Base-by-base conservation (phyloP, 208 protist species). In the Trypanosoma scelopori region DNA sequence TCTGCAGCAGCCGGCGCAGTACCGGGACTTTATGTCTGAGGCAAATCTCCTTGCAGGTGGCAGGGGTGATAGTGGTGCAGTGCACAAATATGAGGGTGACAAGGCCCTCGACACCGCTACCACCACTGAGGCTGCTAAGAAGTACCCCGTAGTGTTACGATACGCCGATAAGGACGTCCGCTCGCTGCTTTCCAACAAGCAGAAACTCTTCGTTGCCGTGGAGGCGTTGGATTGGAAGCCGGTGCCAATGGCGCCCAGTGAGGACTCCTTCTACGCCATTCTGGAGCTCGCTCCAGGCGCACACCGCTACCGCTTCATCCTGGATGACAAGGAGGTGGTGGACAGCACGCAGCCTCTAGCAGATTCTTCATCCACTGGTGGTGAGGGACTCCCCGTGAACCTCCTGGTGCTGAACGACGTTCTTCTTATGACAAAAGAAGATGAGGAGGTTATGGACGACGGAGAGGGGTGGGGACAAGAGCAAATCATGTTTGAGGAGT, bases 241-340 rank as follows among this genome's bases (percentile, higher is more conserved):
- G 35, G 27, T 91, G 35, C 82, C 82, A 55, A 95, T 95, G 89
- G 83, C 86, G 28, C 71, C 85, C 1, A 93, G 88, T 70, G 79
- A 82, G 11, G 87, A 93, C 72, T 86, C 81, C 55, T 97, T 93
- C 65, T 93, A 94, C 69, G 83, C 85, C 9, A 55, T 97, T 16
- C 57, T 94, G 18, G 78, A 94, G 56, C 78, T 97, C 46, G 81
- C 87, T 1, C 58, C 77, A 2, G 91, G 91, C 25, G 70, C 70
- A 47, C 89, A 97, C 71, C 81, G 83, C 49, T 97, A 91, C 57
- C 86, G 89, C 57, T 95, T 94, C 59, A 41, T 88, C 43, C 58
- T 95, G 2, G 77, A 92, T 57, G 83, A 79, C 11, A 71, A 67
- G 30, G 81, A 90, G 61, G 66, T 88, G 3, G 81, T 94, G 25